Evolutionary conservation across 1,284 basidiomycete species (phyloP), one percentile per base, ranked within the genome.

Genomic region (Athelia psychrophila): DNA sequence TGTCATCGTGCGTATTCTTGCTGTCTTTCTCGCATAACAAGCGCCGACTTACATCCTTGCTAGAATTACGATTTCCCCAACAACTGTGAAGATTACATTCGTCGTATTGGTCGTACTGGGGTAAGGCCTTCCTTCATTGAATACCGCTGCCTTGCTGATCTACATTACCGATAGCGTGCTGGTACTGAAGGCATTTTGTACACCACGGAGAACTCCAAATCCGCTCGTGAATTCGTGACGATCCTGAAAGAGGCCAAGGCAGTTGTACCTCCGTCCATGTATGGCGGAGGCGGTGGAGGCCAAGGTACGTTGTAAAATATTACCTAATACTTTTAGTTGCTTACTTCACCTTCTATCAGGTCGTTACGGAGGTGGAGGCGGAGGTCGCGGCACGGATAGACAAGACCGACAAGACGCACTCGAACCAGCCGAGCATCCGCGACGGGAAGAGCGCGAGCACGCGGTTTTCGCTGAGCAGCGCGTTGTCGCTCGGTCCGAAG

Each of bases 31-130:
- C n/a, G n/a, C n/a, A n/a, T n/a, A n/a, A n/a, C n/a, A n/a, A n/a
- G n/a, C n/a, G n/a, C n/a, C n/a, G 27, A 48, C 62, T 73, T 47
- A 70, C 50, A 19, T 49, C 54, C 62, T 56, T n/a, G n/a, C 36
- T 58, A 92, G 89, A 95, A 95, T 77, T 96, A 93, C 71, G 95
- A 97, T 70, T 98, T 97, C 80, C 93, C 95, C 3, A 97, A 95
- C 75, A 95, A 95, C 67, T 93, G 91, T 61, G 93, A 95, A 75
- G 92, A 95, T 71, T 94, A 94, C 68, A 91, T 95, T 51, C 92
- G 95, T 69, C 91, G 94, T 58, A 95, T 95, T 60, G 93, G 93
- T 54, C 91, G 93, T 69, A 92, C 89, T 61, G 89, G 89, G 54
- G 89, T 91, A 68, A 49, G 83, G 1, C 33, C n/a, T n/a, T n/a